These are phyloP conservation scores for Aspergillus hortae DNA, from an alignment of 2,329 filamentous ascomycete genomes.

Conservation along the genomic window DNA sequence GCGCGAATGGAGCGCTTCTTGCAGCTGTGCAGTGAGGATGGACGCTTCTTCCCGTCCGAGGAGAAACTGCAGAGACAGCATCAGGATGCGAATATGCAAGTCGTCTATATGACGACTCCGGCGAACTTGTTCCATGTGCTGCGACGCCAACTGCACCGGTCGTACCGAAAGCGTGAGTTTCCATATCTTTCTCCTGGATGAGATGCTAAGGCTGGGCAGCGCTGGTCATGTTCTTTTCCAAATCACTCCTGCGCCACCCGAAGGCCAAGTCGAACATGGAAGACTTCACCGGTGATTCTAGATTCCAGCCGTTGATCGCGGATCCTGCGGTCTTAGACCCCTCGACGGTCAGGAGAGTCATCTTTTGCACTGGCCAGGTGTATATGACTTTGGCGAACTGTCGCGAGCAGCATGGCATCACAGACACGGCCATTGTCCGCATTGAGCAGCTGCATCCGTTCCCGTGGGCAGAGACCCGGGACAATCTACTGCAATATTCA, in stretches of 20 bases:
- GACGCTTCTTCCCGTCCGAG: neutral
- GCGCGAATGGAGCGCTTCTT: conserved; percentile 2
- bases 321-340: neutral
- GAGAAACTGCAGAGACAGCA: neutral
- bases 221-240: neutral
- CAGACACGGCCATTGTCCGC: neutral
- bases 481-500: neutral
- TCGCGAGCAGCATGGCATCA: neutral
- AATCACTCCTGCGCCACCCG: conserved; percentile 1
- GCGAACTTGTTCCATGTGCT: conserved; percentile 4
- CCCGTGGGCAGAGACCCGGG: neutral
- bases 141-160: conserved; percentile 1
- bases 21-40: conserved; percentile 1
- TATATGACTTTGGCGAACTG: neutral
- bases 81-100: conserved; percentile 3
- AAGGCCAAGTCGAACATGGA: neutral
- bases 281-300: neutral
- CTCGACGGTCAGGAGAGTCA: neutral
- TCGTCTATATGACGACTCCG: conserved; percentile 2
- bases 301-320: neutral
- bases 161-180: conserved; percentile 1
- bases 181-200: neutral
- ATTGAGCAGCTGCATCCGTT: conserved; percentile 1
- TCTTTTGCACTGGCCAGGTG: conserved; percentile 1
- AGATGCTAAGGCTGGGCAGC: neutral